Evolutionary conservation across 2,329 filamentous ascomycete species (phyloP).

Genomic region (Trichoderma oligosporum): DNA sequence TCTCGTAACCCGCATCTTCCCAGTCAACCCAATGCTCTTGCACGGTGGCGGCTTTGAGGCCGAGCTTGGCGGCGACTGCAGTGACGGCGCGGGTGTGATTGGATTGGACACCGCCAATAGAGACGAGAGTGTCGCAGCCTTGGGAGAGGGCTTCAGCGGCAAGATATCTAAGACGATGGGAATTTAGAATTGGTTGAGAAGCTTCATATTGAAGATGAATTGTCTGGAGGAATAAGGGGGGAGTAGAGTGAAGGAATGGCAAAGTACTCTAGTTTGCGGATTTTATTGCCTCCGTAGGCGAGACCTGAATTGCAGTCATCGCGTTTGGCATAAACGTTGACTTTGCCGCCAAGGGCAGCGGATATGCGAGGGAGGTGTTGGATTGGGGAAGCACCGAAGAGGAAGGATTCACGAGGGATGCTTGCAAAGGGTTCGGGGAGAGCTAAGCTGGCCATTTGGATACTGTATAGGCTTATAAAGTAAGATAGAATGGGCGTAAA

Average conservation of each 20-base stretch:
- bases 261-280: constrained; percentile 60
- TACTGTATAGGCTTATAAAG: no score
- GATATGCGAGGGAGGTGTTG: constrained; percentile 64
- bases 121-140: constrained; percentile 59
- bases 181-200: background rate
- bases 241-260: background rate
- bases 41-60: constrained; percentile 49
- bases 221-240: background rate
- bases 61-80: constrained; percentile 56
- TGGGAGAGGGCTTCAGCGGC: constrained; percentile 57
- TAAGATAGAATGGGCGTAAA: no score
- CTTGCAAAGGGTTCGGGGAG: constrained; percentile 60
- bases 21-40: constrained; percentile 69
- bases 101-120: constrained; percentile 64
- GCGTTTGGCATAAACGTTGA: constrained; percentile 65
- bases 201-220: no score
- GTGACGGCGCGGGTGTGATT: constrained; percentile 68
- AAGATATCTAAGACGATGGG: constrained; percentile 48
- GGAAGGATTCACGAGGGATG: constrained; percentile 59
- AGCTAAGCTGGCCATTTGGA: constrained; percentile 33
- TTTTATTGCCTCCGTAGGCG: constrained; percentile 67
- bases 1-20: constrained; percentile 55
- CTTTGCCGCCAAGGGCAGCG: constrained; percentile 54
- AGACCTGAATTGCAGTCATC: constrained; percentile 68
- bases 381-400: constrained; percentile 66